Evolutionary conservation across 192 early-diverging fungal genomes (phyloP).

Genomic region (Podila horticola): DNA sequence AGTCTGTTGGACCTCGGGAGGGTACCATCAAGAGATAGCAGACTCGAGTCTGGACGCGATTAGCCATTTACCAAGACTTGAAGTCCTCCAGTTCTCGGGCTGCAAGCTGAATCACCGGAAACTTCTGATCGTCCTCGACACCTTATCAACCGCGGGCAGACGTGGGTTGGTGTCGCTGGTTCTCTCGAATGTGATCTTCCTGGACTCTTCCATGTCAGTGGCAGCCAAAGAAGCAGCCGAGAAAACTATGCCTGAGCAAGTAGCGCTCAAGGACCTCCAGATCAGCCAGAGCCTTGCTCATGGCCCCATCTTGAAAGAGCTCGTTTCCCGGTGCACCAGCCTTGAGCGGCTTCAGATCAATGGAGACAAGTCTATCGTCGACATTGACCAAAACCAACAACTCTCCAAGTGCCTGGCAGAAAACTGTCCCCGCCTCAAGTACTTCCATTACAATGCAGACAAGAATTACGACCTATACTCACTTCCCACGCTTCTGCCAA

Average conservation of each 20-base stretch:
- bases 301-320: not conserved
- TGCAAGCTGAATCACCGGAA: not conserved
- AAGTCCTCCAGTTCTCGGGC: not conserved
- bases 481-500: not conserved
- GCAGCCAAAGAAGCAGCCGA: not conserved
- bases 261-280: not conserved
- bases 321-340: not conserved
- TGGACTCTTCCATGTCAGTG: not conserved
- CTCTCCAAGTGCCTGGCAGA: not conserved
- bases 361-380: not conserved
- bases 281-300: not conserved
- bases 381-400: not conserved
- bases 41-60: not conserved
- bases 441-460: not conserved
- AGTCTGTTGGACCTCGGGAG: not conserved
- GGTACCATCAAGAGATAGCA: not conserved
- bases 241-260: not conserved
- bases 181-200: not conserved
- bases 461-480: not conserved
- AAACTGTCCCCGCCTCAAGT: not conserved
- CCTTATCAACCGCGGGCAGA: not conserved
- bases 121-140: not conserved
- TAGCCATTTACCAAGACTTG: not conserved
- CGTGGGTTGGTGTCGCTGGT: not conserved
- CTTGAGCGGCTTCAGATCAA: not conserved